Evolutionary conservation across 2,329 filamentous ascomycete species (phyloP).

Genomic region (Trichoderma aggressivum): DNA sequence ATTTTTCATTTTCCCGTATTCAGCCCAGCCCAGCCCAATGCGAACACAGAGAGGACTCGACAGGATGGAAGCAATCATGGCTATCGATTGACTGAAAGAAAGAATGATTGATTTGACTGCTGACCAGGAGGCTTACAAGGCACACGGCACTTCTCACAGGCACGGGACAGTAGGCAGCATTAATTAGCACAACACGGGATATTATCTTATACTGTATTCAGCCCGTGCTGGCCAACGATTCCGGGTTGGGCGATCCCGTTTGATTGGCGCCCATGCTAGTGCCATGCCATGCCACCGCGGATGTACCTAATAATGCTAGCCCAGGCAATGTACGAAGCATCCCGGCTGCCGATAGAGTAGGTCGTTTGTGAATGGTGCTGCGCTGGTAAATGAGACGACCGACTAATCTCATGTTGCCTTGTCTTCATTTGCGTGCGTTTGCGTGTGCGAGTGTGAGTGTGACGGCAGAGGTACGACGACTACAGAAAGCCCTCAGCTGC

Average conservation of each 20-base stretch:
- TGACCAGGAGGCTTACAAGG: neutral
- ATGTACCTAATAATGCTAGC: neutral
- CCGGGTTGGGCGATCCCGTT: conserved; percentile 15
- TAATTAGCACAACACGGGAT: neutral
- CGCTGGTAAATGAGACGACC: neutral
- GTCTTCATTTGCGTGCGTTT: neutral
- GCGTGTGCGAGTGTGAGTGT: neutral
- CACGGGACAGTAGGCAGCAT: neutral
- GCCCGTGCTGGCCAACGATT: neutral
- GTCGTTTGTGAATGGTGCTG: neutral
- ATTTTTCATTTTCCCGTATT: conserved; percentile 9
- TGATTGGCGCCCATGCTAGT: conserved; percentile 13
- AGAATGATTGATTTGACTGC: neutral
- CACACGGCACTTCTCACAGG: neutral
- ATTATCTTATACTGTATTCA: neutral
- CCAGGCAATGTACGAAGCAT: neutral
- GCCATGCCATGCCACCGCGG: conserved; percentile 1
- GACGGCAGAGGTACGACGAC: neutral
- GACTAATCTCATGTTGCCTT: neutral
- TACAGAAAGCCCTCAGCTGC: neutral
- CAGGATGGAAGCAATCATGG: neutral
- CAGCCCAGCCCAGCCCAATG: neutral
- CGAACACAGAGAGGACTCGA: neutral
- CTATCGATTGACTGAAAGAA: neutral
- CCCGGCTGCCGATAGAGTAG: neutral